These are phyloP conservation scores for Fraxinus dipetala DNA, from an alignment of 305 asterid species.

Conservation along the genomic window DNA sequence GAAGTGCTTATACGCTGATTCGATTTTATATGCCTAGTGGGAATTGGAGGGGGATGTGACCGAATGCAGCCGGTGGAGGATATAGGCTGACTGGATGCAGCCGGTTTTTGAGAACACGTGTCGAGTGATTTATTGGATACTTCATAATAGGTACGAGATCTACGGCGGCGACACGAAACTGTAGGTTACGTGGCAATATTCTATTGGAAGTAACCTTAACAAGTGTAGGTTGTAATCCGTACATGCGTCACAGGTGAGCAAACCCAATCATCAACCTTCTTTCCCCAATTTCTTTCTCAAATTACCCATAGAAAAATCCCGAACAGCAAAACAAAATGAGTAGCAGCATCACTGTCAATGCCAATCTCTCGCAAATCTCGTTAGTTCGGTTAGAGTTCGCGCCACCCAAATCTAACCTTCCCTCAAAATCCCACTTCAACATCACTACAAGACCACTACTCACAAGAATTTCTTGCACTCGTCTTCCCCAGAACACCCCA, in stretches of 20 bases:
- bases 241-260: not conserved
- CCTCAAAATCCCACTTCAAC: slow-evolving; percentile 22
- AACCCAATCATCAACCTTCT: not conserved
- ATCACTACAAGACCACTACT: slow-evolving; percentile 16
- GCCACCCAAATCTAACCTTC: slow-evolving; percentile 25
- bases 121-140: slow-evolving; percentile 17
- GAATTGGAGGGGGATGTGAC: slow-evolving; percentile 42
- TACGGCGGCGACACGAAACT: slow-evolving; percentile 52
- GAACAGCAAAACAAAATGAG: slow-evolving; percentile 23
- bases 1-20: slow-evolving; percentile 24
- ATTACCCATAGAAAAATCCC: not conserved
- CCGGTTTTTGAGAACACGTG: slow-evolving; percentile 44
- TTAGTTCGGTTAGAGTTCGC: slow-evolving; percentile 32
- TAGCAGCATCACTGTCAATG: slow-evolving; percentile 8
- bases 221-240: slow-evolving; percentile 16
- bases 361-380: slow-evolving; percentile 24
- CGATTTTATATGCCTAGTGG: slow-evolving; percentile 57
- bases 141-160: slow-evolving; percentile 39
- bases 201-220: slow-evolving; percentile 27
- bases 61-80: slow-evolving; percentile 42
- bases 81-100: slow-evolving; percentile 35
- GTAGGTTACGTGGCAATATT: slow-evolving; percentile 39
- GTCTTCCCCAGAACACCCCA: slow-evolving; percentile 23
- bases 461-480: slow-evolving; percentile 32
- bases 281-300: not conserved